Evolutionary conservation across 129 eudicot genomes (phyloP), one percentile per base, ranked within the genome.

Genomic region (Mikania micrantha): DNA sequence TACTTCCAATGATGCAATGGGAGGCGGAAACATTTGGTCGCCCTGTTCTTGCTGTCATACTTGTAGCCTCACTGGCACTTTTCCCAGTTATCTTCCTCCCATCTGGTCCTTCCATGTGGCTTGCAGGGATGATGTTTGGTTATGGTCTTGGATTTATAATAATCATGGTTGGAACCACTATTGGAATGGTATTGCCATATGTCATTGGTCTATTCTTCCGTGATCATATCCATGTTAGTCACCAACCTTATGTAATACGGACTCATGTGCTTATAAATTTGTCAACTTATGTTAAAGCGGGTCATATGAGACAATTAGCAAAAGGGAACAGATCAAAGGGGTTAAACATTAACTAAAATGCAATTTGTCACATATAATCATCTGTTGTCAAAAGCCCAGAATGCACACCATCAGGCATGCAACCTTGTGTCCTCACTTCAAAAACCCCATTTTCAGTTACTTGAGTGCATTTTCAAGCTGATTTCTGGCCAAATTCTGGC

Each of bases 71-170:
- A 64, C 64, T 91, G 65, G 93, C 95, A 15, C 48, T 92, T 38
- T 92, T 92, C 70, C 98, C 98, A 0, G 89, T 84, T 62, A 60
- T 92, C 52, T 84, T 92, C 36, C 60, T 92, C 60, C 98, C 95
- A 81, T 92, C 98, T 44, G 96, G 89, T 32, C 98, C 98, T 66
- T 86, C 96, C 41, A 88, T 92, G 95, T 88, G 96, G 96, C 77
- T 92, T 56, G 91, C 96, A 28, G 98, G 98, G 42, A 92, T 92
- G 96, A 85, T 88, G 56, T 92, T 92, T 56, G 98, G 98, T 9
- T 92, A 92, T 76, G 95, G 93, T 19, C 76, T 85, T 17, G 97
- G 97, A 11, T 91, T 91, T 72, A 81, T 85, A 31, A 91, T 91
- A 64, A 91, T 91, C 67, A 91, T 91, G 90, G 88, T 75, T 54